Base-by-base conservation (phyloP, 306 rosid species). In the Prosopis cineraria region DNA sequence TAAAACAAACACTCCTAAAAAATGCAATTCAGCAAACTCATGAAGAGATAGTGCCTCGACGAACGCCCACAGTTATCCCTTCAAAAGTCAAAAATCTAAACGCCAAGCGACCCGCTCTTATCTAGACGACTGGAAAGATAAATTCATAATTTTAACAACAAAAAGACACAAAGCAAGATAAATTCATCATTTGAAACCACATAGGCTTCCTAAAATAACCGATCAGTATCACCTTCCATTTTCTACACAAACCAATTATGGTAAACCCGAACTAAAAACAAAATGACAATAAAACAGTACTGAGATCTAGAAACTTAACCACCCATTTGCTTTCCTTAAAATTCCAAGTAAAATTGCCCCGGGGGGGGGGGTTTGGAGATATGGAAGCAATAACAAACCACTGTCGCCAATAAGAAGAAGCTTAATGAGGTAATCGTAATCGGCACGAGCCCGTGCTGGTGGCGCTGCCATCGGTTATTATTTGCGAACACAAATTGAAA, bases 381-480 rank as follows among this genome's bases (percentile, higher is more conserved):
- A 47, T 16, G 24, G 4, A 44, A 37, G 39, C 16, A 40, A 30
- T 22, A 63, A 84, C 91, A 22, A 33, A 90, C 97, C 97, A 66
- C 97, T 92, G 64, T 92, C 96, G 80, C 97, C 97, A 22, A 92
- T 92, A 64, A 92, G 97, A 76, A 92, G 94, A 74, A 92, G 96
- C 77, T 92, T 92, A 85, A 92, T 90, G 77, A 92, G 97, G 83
- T 88, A 87, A 86, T 92, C 97, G 89, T 92, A 87, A 92, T 92
- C 97, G 34, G 93, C 93, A 73, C 96, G 97, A 76, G 93, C 96
- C 86, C 96, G 86, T 0, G 89, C 85, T 24, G 96, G 95, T 80
- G 89, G 77, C 40, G 91, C 89, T 44, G 96, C 93, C 95, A 92
- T 92, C 66, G 84, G 53, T 74, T 29, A 78, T 69, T 22, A 60